Conservation (phyloP, 345 rosid genomes). For the Ceriops tagal region DNA sequence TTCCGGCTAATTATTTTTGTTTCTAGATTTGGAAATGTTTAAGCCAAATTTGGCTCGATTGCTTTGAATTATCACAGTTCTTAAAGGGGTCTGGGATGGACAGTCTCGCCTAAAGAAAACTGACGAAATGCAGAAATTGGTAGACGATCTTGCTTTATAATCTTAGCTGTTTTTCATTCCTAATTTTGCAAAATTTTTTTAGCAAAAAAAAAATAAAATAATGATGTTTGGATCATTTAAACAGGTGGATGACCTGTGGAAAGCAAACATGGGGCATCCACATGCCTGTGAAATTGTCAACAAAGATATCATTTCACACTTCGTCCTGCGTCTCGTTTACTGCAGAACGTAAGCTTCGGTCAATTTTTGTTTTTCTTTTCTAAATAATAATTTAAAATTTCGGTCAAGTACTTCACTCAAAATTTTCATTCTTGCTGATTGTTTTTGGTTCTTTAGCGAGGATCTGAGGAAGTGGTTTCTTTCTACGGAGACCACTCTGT, state of each 20-base stretch:
- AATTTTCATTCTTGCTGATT: background rate
- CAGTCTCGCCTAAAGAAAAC: slow-evolving; percentile 74
- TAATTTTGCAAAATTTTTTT: background rate
- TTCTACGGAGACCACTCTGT: slow-evolving; percentile 76
- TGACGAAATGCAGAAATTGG: slow-evolving; percentile 69
- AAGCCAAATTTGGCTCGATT: no score
- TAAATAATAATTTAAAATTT: background rate
- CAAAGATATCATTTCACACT: slow-evolving; percentile 82
- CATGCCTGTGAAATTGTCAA: slow-evolving; percentile 45
- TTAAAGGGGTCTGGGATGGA: slow-evolving; percentile 72
- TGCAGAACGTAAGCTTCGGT: slow-evolving; percentile 69
- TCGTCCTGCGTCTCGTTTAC: slow-evolving; percentile 79
- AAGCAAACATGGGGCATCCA: slow-evolving; percentile 59
- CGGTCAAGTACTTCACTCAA: background rate
- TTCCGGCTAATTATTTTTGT: background rate
- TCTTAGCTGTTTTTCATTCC: background rate
- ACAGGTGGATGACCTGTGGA: slow-evolving; percentile 52
- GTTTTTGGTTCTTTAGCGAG: slow-evolving; percentile 43
- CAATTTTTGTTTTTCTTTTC: background rate
- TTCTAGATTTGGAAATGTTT: no score
- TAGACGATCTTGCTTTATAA: slow-evolving; percentile 8
- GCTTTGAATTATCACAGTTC: slow-evolving; percentile 43
- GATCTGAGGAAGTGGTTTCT: slow-evolving; percentile 93
- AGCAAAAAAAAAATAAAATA: no score
- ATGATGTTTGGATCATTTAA: background rate